These are phyloP conservation scores for Pseudopithomyces chartarum DNA, from an alignment of 2,329 filamentous ascomycete genomes.

Conservation along the genomic window DNA sequence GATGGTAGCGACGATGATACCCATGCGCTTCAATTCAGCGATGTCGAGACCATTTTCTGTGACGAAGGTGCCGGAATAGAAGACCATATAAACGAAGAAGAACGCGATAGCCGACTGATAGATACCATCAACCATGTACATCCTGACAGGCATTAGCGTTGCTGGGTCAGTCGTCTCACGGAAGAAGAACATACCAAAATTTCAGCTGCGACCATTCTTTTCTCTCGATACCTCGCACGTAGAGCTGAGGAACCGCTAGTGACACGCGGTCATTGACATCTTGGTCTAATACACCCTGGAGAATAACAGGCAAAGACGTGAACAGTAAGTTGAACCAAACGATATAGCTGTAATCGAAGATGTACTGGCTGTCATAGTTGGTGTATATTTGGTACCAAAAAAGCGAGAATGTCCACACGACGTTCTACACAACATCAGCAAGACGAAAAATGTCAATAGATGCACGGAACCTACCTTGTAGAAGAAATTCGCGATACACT, in stretches of 20 bases:
- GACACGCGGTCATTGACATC: conserved; percentile 95
- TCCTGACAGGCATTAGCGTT: conserved; percentile 38
- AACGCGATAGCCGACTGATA: conserved; percentile 95
- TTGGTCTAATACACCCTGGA: conserved; percentile 96
- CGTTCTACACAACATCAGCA: conserved; percentile 65
- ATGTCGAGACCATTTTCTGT: conserved; percentile 76
- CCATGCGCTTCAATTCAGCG: conserved; percentile 80
- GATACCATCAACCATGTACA: conserved; percentile 92
- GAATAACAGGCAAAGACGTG: conserved; percentile 89
- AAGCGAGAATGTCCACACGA: conserved; percentile 94
- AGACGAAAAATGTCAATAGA: background rate
- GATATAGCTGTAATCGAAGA: conserved; percentile 98
- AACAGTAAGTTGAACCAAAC: conserved; percentile 96
- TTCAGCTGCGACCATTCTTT: conserved; percentile 95
- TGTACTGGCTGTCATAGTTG: conserved; percentile 94
- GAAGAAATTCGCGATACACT: conserved; percentile 98
- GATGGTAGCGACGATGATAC: conserved; percentile 83
- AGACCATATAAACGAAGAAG: conserved; percentile 87
- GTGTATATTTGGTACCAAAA: conserved; percentile 98
- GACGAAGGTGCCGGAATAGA: conserved; percentile 70
- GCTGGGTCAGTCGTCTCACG: background rate
- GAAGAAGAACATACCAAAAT: conserved; percentile 75
- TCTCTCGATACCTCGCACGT: conserved; percentile 92
- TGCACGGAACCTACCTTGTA: conserved; percentile 71
- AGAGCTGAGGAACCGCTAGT: conserved; percentile 91